These are phyloP conservation scores for Fusarium beomiforme DNA, from an alignment of 2,329 filamentous ascomycete species.

Conservation along the genomic window DNA sequence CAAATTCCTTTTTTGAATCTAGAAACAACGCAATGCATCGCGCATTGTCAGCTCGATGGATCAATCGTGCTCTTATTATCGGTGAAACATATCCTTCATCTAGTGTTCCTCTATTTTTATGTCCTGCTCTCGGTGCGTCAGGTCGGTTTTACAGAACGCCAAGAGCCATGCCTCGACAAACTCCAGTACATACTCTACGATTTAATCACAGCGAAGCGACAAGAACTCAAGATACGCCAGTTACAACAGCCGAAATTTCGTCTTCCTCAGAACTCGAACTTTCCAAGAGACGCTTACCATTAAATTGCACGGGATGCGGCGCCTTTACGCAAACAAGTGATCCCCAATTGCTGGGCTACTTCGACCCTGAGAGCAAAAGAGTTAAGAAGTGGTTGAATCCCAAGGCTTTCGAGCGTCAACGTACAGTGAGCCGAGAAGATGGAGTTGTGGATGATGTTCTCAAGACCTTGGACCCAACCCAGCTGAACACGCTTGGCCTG, in stretches of 20 bases:
- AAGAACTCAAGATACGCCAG: slow-evolving; percentile 1
- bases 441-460: slow-evolving; percentile 59
- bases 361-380: slow-evolving; percentile 60
- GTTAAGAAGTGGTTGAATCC: slow-evolving; percentile 59
- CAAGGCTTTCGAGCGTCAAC: slow-evolving; percentile 19
- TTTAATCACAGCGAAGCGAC: slow-evolving; percentile 43
- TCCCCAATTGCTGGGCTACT: slow-evolving; percentile 65
- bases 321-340: slow-evolving; percentile 68
- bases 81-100: slow-evolving; percentile 49
- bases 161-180: slow-evolving; percentile 14
- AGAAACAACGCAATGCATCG: slow-evolving; percentile 53
- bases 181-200: slow-evolving; percentile 35
- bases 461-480: slow-evolving; percentile 52
- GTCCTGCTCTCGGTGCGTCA: slow-evolving; percentile 53
- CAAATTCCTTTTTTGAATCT: not conserved
- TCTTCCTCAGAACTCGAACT: not conserved
- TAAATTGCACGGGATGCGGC: slow-evolving; percentile 72
- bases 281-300: slow-evolving; percentile 54
- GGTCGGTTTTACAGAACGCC: slow-evolving; percentile 21
- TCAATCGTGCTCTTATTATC: slow-evolving; percentile 55
- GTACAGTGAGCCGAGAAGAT: slow-evolving; percentile 51
- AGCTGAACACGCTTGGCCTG: slow-evolving; percentile 58
- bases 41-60: slow-evolving; percentile 54
- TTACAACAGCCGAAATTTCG: not conserved
- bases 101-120: slow-evolving; percentile 60